phyloP scores from a whole-genome alignment of 2,329 filamentous ascomycete species.

The Aspergillus sp. region DNA sequence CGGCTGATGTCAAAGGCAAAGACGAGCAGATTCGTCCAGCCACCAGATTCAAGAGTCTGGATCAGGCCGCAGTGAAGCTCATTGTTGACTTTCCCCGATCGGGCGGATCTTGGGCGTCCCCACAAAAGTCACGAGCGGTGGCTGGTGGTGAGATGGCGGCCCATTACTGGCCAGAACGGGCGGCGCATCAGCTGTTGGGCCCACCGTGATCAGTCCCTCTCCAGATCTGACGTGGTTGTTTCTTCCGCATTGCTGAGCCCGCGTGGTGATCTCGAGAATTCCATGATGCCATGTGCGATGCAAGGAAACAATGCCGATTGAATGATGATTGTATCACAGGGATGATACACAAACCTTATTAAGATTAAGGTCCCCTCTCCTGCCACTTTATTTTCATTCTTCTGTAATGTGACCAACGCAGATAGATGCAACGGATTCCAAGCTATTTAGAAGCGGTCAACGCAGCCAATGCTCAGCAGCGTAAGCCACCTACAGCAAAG shows the following conservation, averaged over 20 bases:
- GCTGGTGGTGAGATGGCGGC: neutral
- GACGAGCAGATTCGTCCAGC: constrained; percentile 17
- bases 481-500: no score
- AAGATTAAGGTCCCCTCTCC: neutral
- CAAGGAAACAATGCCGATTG: neutral
- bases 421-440: neutral
- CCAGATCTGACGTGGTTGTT: constrained; percentile 4
- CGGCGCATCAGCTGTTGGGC: neutral
- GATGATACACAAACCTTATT: neutral
- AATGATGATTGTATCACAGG: neutral
- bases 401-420: neutral
- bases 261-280: neutral
- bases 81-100: constrained; percentile 7
- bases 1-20: constrained; percentile 1
- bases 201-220: neutral
- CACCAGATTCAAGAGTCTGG: constrained; percentile 6
- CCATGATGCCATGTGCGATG: neutral
- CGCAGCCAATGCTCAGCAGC: no score
- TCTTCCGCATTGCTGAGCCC: neutral
- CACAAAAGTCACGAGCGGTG: constrained; percentile 6
- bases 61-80: neutral
- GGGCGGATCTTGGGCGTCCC: constrained; percentile 4
- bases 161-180: neutral
- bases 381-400: neutral
- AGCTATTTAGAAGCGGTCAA: no score